A percentile compares a stretch with the other conserved stretches of the same genome.
phyloP scores from a whole-genome alignment of 768 basidiomycete species.

The Leucocoprinus leucothites region DNA sequence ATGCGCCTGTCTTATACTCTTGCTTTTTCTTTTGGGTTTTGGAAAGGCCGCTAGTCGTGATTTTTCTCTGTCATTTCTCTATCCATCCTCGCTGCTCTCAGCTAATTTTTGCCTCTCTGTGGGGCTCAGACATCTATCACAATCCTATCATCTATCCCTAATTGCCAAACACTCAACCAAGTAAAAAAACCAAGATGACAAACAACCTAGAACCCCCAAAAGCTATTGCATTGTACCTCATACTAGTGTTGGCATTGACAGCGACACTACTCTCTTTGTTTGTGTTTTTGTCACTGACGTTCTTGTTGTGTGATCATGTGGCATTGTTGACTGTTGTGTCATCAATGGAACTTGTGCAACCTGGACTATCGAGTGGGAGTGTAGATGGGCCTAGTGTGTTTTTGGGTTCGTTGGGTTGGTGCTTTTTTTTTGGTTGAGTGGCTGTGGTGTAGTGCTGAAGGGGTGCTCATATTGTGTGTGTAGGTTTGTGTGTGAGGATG shows the following conservation, averaged over 20 bases:
- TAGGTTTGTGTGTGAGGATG: slow-evolving; percentile 66
- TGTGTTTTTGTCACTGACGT: slow-evolving; percentile 62
- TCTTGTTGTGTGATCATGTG: slow-evolving; percentile 59
- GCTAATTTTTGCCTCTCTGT: no score
- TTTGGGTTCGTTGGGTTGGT: slow-evolving; percentile 61
- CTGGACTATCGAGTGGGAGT: slow-evolving; percentile 39
- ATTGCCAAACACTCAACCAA: no score
- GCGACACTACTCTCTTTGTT: slow-evolving; percentile 65
- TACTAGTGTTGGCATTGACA: slow-evolving; percentile 63
- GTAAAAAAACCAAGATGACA: slow-evolving; percentile 53
- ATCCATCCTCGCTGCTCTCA: no score
- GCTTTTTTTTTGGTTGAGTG: neutral
- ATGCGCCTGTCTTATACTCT: neutral
- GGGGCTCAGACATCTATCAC: no score
- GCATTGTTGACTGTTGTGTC: slow-evolving; percentile 64
- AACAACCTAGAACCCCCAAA: slow-evolving; percentile 67
- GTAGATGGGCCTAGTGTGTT: slow-evolving; percentile 52
- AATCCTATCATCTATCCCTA: no score
- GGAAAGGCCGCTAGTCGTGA: slow-evolving; percentile 26
- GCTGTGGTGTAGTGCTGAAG: neutral
- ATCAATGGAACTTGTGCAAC: slow-evolving; percentile 35
- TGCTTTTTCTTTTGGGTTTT: neutral
- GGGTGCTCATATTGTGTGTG: slow-evolving; percentile 5
- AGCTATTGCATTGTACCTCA: slow-evolving; percentile 62
- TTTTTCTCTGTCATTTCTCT: slow-evolving; percentile 1